Evolutionary conservation across 176 grass and related monocot genomes (phyloP).

Genomic region (Avena atlantica): DNA sequence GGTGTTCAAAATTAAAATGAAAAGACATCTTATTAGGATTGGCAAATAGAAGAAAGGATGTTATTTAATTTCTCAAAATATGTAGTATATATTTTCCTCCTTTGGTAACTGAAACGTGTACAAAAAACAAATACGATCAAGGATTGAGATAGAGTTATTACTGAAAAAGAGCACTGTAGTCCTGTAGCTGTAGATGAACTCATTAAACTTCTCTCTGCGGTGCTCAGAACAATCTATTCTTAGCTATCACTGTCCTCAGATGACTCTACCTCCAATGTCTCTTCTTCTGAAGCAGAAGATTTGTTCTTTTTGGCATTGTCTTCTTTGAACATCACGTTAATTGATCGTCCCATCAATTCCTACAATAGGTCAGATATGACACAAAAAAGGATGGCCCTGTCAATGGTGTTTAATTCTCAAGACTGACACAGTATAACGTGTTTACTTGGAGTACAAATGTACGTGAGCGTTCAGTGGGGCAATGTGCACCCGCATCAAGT

Average conservation of each 20-base stretch:
- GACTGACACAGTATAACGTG: background rate
- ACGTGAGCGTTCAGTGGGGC: background rate
- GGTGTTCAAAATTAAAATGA: constrained; percentile 5
- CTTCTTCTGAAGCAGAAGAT: constrained; percentile 42
- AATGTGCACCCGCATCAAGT: background rate
- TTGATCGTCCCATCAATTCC: constrained; percentile 64
- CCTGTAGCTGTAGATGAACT: constrained; percentile 22
- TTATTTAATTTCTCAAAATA: background rate
- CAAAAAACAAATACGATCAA: constrained; percentile 15
- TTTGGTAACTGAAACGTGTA: constrained; percentile 2
- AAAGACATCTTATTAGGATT: background rate
- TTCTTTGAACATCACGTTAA: constrained; percentile 57
- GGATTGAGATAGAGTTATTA: constrained; percentile 27
- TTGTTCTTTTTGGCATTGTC: constrained; percentile 48
- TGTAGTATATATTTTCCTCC: background rate
- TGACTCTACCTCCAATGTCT: constrained; percentile 14
- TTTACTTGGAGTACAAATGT: background rate
- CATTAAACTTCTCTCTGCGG: constrained; percentile 15
- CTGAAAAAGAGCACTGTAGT: constrained; percentile 10
- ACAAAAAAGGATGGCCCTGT: background rate
- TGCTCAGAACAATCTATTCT: constrained; percentile 21
- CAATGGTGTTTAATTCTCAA: background rate
- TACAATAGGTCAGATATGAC: constrained; percentile 43
- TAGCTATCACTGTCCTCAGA: constrained; percentile 47
- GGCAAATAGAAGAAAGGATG: background rate